Evolutionary conservation across 2,329 filamentous ascomycete genomes (phyloP).

Genomic region (Mollisia scopiformis): DNA sequence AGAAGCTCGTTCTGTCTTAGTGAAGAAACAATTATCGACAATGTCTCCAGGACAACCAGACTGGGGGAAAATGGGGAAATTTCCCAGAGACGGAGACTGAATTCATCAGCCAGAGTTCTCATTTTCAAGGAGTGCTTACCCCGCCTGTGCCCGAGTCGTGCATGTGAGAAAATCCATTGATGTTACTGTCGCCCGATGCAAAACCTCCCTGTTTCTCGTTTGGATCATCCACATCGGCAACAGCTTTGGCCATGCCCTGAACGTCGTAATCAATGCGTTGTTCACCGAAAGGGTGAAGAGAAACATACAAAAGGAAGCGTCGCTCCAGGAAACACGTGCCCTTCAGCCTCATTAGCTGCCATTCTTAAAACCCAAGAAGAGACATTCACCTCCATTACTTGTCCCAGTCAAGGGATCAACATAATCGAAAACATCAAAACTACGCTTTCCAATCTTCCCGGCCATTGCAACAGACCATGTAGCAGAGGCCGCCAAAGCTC

Average conservation of each 20-base stretch:
- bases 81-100: constrained; percentile 63
- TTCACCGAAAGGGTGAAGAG: too few relatives aligned
- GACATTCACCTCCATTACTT: constrained; percentile 48
- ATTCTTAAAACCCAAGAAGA: neutral
- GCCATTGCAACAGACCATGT: neutral
- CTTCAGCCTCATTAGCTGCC: constrained; percentile 12
- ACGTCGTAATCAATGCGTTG: too few relatives aligned
- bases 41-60: constrained; percentile 62
- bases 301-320: constrained; percentile 51
- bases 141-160: constrained; percentile 52
- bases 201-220: constrained; percentile 60
- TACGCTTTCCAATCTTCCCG: neutral
- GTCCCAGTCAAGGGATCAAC: constrained; percentile 58
- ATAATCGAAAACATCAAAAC: constrained; percentile 42
- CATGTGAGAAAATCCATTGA: constrained; percentile 38
- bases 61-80: constrained; percentile 74
- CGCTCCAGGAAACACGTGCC: constrained; percentile 59
- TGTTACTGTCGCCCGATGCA: constrained; percentile 47
- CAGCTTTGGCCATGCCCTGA: constrained; percentile 47
- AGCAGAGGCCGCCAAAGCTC: neutral
- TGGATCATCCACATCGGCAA: constrained; percentile 52
- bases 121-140: constrained; percentile 5
- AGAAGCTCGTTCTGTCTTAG: constrained; percentile 50
- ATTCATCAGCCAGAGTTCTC: neutral
- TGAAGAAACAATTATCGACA: constrained; percentile 63